Conservation (phyloP, 441 rosid species). For the Biscutella laevigata region DNA sequence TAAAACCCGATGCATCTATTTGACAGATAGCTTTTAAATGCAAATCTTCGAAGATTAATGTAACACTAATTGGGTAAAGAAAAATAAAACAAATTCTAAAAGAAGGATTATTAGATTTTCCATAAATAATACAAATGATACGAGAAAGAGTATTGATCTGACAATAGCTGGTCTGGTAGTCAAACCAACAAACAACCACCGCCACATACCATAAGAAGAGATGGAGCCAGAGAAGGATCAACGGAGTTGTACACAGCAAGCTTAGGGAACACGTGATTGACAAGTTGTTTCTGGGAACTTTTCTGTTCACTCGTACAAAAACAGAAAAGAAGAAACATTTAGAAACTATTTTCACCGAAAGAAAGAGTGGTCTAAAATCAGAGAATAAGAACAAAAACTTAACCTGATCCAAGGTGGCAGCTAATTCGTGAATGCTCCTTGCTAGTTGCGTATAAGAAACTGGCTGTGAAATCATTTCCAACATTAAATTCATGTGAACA, state of each 20-base stretch:
- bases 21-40: constrained; percentile 1
- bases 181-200: not conserved
- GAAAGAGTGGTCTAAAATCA: not conserved
- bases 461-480: constrained; percentile 48
- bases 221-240: constrained; percentile 98
- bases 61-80: not conserved
- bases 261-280: constrained; percentile 91
- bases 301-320: constrained; percentile 40
- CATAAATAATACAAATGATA: not conserved
- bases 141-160: not conserved
- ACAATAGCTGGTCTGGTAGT: not conserved
- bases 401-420: constrained; percentile 96
- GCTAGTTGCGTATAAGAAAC: constrained; percentile 97
- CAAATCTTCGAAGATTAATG: constrained; percentile 5
- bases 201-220: constrained; percentile 88
- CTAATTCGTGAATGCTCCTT: constrained; percentile 95
- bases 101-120: not conserved
- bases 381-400: constrained; percentile 10
- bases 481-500: constrained; percentile 7
- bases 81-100: not conserved
- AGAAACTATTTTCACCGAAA: not conserved
- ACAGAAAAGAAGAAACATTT: not conserved
- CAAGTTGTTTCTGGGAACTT: constrained; percentile 88
- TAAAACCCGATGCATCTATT: not conserved
- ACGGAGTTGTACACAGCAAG: constrained; percentile 98